These are phyloP conservation scores for Neonectria ditissima DNA, from an alignment of 2,329 filamentous ascomycete genomes.

Conservation along the genomic window DNA sequence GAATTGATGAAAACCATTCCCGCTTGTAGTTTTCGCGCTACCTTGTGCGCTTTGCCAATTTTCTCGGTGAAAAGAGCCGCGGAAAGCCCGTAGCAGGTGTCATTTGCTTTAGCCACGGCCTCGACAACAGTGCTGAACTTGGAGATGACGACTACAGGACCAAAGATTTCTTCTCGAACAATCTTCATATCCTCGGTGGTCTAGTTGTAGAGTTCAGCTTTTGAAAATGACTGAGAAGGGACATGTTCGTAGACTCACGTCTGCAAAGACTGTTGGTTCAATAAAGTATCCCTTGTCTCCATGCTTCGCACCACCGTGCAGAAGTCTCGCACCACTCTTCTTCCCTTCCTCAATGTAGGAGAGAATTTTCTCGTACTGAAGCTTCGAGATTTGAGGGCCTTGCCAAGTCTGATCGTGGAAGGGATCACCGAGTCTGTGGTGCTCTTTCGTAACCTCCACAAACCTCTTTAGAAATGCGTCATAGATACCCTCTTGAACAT, in stretches of 20 bases:
- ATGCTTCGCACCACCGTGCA: constrained; percentile 45
- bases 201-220: constrained; percentile 18
- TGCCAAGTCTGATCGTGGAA: constrained; percentile 72
- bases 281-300: constrained; percentile 38
- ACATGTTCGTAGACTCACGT: constrained; percentile 29
- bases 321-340: constrained; percentile 68
- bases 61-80: constrained; percentile 66
- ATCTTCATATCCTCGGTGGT: constrained; percentile 33
- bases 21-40: constrained; percentile 62
- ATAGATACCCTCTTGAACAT: constrained; percentile 65
- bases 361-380: constrained; percentile 72
- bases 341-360: constrained; percentile 74
- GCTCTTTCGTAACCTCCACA: constrained; percentile 55
- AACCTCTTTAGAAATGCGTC: constrained; percentile 70
- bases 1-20: constrained; percentile 54
- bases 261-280: constrained; percentile 36
- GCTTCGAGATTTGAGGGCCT: constrained; percentile 72
- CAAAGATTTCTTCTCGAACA: constrained; percentile 39
- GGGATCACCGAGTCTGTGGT: constrained; percentile 70
- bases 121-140: constrained; percentile 32
- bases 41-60: constrained; percentile 51
- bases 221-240: no score
- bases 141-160: constrained; percentile 35
- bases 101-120: constrained; percentile 35
- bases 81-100: constrained; percentile 64